Base-by-base conservation (phyloP, 106 monocot species). In the Apostasia shenzhenica region DNA sequence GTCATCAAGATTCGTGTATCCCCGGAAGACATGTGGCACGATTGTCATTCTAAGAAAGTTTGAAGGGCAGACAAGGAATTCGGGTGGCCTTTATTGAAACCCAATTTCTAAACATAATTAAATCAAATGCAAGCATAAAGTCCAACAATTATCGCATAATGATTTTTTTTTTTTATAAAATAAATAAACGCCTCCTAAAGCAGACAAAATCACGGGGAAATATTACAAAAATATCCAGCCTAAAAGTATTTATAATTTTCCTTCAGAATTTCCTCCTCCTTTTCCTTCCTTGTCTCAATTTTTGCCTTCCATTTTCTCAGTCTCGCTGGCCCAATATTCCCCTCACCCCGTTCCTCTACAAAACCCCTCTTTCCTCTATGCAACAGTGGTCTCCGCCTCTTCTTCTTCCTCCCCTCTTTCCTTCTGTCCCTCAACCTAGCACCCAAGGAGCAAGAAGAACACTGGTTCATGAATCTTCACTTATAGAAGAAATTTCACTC, bases 321-420 rank as follows among this genome's bases (percentile, higher is more conserved):
- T 62, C 41, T 62, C 11, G 12, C 62, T 12, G n/a, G 44, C 60
- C 60, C 10, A 10, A 41, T 60, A 3, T 37, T 59, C 40, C 6
- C 13, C 45, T 6, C 45, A 2, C 4, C 48, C 65, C 48, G 48
- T 65, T 8, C 65, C 62, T 62, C 65, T 65, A 65, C 47, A 65
- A 65, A 49, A 48, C 12, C 48, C 48, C 49, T 1, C 44, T 14
- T 49, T 65, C 47, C 48, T 65, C 65, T 48, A 65, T 65, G 14
- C 5, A 65, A 49, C 26, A 62, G 62, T 62, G 45, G 4, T 6
- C 4, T 62, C 62, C 62, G 8, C 60, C 40, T 43, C 62, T 62
- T 62, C 45, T 65, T 37, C 65, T 65, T 41, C 48, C 26, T 48
- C 65, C 37, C 48, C 65, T 14, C 65, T 65, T 8, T 8, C 6